Percentiles rank a stretch among this genome's conserved stretches.
phyloP scores from a whole-genome alignment of 371 early-diverging fungal species.

The Mucor sp. region DNA sequence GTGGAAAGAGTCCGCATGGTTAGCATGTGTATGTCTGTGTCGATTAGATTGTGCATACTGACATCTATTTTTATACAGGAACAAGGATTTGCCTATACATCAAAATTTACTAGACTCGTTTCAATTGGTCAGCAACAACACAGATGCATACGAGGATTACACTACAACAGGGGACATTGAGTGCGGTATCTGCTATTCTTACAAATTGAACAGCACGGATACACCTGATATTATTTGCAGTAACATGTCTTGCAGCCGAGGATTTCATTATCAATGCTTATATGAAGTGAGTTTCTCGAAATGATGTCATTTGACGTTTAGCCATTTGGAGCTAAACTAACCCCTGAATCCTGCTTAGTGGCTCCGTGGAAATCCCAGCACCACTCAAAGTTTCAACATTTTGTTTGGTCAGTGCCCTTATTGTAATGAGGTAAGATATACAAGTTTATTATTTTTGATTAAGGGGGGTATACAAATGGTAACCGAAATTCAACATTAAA shows the following conservation, averaged over 20 bases:
- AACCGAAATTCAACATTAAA: neutral
- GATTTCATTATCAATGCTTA: conserved; percentile 44
- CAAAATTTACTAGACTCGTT: conserved; percentile 7
- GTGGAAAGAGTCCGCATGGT: conserved; percentile 26
- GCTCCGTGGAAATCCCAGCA: conserved; percentile 40
- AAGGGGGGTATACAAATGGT: conserved; percentile 2
- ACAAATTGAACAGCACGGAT: conserved; percentile 29
- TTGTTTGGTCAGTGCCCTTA: conserved; percentile 51
- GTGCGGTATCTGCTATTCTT: conserved; percentile 49
- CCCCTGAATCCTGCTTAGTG: conserved; percentile 21
- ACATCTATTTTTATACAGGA: conserved; percentile 6
- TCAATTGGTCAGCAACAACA: conserved; percentile 6
- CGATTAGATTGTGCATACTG: neutral
- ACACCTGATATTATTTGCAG: conserved; percentile 38
- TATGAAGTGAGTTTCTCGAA: conserved; percentile 28
- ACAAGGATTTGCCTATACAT: conserved; percentile 1
- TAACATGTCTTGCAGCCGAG: conserved; percentile 37
- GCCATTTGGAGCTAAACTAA: neutral
- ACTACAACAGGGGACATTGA: conserved; percentile 30
- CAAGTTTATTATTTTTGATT: neutral
- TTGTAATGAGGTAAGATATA: conserved; percentile 38
- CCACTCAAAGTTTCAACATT: conserved; percentile 41
- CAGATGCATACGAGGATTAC: conserved; percentile 5
- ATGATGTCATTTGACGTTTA: neutral
- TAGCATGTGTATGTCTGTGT: neutral